Conservation (phyloP, 1,139 yeast genomes). For the Yamadazyma epiphylla region DNA sequence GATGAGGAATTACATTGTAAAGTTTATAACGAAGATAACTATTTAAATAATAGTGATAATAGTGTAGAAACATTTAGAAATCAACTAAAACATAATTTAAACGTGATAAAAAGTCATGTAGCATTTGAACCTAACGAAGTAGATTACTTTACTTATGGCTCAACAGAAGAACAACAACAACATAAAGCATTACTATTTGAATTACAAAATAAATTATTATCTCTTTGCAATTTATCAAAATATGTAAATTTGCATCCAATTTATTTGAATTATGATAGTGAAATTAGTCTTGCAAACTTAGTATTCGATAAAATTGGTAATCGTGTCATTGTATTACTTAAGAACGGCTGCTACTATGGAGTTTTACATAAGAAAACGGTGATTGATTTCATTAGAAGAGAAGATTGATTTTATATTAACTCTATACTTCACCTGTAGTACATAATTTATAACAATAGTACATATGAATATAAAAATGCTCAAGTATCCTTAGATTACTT, state of each 20-base stretch:
- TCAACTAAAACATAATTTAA: constrained; percentile 11
- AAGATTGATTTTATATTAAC: no score
- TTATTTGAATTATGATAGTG: constrained; percentile 47
- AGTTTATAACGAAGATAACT: constrained; percentile 17
- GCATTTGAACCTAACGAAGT: constrained; percentile 6
- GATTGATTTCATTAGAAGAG: constrained; percentile 40
- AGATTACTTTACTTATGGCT: constrained; percentile 31
- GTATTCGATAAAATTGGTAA: constrained; percentile 55
- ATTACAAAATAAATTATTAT: constrained; percentile 17
- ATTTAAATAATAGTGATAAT: constrained; percentile 7
- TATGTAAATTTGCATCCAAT: constrained; percentile 50
- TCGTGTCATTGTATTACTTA: constrained; percentile 48
- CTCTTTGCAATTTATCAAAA: constrained; percentile 37
- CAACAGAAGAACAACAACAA: constrained; percentile 12
- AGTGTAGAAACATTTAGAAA: constrained; percentile 9
- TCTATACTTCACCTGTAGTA: no score
- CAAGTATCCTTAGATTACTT: neutral
- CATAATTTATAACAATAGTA: constrained; percentile 1
- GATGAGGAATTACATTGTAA: constrained; percentile 32
- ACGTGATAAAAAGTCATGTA: constrained; percentile 9
- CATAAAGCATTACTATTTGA: constrained; percentile 5
- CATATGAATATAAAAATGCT: constrained; percentile 1
- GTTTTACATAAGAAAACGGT: constrained; percentile 54
- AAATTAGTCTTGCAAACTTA: constrained; percentile 50
- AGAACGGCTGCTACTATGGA: constrained; percentile 49